Evolutionary conservation across 2,329 filamentous ascomycete species (phyloP), one percentile per base, ranked within the genome.

Genomic region (Chrysosporium queenslandicum): DNA sequence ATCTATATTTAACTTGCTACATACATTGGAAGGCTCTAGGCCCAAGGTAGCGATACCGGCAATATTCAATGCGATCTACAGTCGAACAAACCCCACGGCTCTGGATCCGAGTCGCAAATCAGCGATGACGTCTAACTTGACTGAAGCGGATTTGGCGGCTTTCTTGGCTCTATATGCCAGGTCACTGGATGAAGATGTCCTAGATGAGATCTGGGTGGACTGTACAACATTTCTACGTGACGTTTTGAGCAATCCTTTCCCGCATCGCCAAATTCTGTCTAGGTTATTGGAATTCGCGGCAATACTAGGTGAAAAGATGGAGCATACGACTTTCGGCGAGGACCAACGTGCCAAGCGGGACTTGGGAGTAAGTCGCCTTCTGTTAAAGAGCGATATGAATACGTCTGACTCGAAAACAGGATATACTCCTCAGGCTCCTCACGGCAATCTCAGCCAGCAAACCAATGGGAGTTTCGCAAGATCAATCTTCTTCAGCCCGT

Each of bases 201-300:
- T 96, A 78, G 92, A 98, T 62, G 92, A 98, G 68, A 95, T 98
- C 46, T 98, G 92, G 92, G 78, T 83, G 37, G 91, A 98, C 65
- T 98, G 91, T 66, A 88, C 90, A 62, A 80, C 85, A 0, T 98
- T 98, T 67, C 69, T 97, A 55, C 85, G 83, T 57, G 94, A 98
- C 64, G 79, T 98, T 25, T 76, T 98, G 25, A 82, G 85, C 21
- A 98, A 98, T 63, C 94, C 92, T 1, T 88, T 98, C 62, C 92
- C 92, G 2, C 91, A 98, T 70, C 79, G 92, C 52, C 90, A 96
- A 64, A 91, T 90, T 6, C 70, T 98, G 36, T 87, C 92, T 5
- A 82, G 84, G 48, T 73, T 98, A 41, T 74, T 98, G 11, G 87
- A 94, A 60, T 96, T 97, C 63, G 86, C 88, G 0, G 86, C 87